Conservation (phyloP, 176 grass and related monocot species). For the Musa itinerans region DNA sequence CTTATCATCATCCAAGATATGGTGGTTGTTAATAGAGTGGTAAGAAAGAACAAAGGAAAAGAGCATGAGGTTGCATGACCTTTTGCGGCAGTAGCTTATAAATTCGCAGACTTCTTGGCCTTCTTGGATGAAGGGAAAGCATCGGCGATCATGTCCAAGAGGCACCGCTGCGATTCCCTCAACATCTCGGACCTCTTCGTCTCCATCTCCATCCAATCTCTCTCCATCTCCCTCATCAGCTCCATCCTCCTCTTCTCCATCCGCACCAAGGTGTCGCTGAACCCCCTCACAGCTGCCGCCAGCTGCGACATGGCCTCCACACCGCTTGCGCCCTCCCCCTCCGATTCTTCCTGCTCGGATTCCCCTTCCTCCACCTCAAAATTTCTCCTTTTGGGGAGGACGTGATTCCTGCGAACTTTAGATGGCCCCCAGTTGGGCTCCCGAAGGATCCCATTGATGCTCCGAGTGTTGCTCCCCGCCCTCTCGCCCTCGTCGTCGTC, state of each 20-base stretch:
- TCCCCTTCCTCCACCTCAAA: conserved; percentile 38
- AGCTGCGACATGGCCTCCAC: conserved; percentile 19
- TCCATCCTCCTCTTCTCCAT: conserved; percentile 80
- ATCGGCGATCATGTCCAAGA: conserved; percentile 32
- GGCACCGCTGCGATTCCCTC: conserved; percentile 45
- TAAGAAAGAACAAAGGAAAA: conserved; percentile 1
- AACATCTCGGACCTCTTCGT: conserved; percentile 52
- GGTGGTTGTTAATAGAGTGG: neutral
- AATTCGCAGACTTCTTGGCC: conserved; percentile 44
- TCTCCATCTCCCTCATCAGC: conserved; percentile 65
- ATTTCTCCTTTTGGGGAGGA: conserved; percentile 37
- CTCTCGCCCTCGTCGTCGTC: conserved; percentile 31
- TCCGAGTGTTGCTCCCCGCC: conserved; percentile 53
- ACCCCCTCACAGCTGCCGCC: conserved; percentile 42
- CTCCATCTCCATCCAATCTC: conserved; percentile 68
- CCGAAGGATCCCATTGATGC: conserved; percentile 65
- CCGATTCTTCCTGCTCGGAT: conserved; percentile 16
- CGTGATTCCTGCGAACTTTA: conserved; percentile 26
- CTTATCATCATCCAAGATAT: neutral
- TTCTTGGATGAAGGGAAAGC: conserved; percentile 43
- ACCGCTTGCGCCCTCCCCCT: neutral
- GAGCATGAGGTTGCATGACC: conserved; percentile 9
- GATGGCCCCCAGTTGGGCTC: conserved; percentile 27
- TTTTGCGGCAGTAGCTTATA: neutral
- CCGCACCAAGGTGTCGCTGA: conserved; percentile 46